phyloP scores from a whole-genome alignment of 768 basidiomycete genomes.

The Lactarius hatsudake region DNA sequence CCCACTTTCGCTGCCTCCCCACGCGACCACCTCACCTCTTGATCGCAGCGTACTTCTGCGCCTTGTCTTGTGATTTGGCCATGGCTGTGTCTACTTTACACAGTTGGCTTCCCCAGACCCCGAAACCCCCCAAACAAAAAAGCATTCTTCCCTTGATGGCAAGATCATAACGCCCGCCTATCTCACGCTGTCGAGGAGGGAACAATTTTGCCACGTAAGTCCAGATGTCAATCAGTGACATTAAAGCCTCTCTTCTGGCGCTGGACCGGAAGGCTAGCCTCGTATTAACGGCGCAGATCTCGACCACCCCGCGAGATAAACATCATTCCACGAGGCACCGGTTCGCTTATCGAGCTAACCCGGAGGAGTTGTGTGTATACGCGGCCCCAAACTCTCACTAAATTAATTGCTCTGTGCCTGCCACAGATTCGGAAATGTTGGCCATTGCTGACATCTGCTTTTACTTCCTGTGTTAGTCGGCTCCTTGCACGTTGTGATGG shows the following conservation, averaged over 20 bases:
- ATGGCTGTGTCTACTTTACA: background rate
- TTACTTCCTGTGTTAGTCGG: background rate
- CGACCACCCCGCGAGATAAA: conserved; percentile 18
- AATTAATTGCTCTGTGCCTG: background rate
- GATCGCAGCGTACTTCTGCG: background rate
- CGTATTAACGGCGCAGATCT: background rate
- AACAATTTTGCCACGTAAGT: conserved; percentile 1
- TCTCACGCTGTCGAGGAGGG: conserved; percentile 14
- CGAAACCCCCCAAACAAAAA: background rate
- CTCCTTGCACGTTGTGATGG: background rate
- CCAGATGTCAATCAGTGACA: background rate
- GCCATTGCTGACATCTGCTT: background rate
- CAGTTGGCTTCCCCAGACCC: background rate
- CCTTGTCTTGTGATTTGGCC: conserved; percentile 2
- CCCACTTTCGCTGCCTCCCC: background rate
- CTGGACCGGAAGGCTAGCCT: background rate
- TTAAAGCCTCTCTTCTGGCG: background rate
- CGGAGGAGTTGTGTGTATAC: background rate
- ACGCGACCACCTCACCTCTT: conserved; percentile 3
- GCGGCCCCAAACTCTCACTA: background rate
- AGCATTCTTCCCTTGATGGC: background rate
- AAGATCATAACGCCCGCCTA: background rate
- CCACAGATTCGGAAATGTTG: background rate
- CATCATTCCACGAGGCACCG: background rate
- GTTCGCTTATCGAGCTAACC: conserved; percentile 11